Evolutionary conservation across 345 rosid species (phyloP).

Genomic region (Microthlaspi erraticum): DNA sequence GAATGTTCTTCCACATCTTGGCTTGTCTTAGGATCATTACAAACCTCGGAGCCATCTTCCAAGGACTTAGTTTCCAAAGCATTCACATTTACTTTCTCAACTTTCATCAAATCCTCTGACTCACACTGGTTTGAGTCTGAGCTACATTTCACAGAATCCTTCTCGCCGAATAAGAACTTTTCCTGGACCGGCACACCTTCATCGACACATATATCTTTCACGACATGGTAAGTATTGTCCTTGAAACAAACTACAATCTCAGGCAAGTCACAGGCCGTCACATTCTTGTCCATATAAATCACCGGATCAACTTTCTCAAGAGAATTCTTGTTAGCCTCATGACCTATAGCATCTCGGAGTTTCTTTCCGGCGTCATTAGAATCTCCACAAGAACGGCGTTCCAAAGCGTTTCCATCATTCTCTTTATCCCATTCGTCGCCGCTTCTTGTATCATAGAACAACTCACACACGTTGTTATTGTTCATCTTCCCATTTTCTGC

Average conservation of each 20-base stretch:
- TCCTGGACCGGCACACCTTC: constrained; percentile 66
- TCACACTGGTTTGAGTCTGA: constrained; percentile 31
- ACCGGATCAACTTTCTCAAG: constrained; percentile 47
- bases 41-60: constrained; percentile 31
- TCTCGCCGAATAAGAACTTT: constrained; percentile 57
- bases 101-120: constrained; percentile 30
- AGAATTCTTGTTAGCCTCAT: constrained; percentile 38
- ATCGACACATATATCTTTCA: constrained; percentile 83
- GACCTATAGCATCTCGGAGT: not conserved
- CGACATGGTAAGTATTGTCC: constrained; percentile 56
- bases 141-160: constrained; percentile 43
- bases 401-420: constrained; percentile 10
- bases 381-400: constrained; percentile 18
- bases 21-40: constrained; percentile 20
- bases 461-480: constrained; percentile 13
- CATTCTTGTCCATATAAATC: constrained; percentile 62
- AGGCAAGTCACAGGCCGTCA: constrained; percentile 58
- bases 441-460: constrained; percentile 43
- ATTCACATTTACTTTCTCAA: constrained; percentile 6
- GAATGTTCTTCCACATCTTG: constrained; percentile 38
- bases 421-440: constrained; percentile 41
- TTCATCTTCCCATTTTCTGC: constrained; percentile 37
- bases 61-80: constrained; percentile 28
- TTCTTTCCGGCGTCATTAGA: constrained; percentile 6
- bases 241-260: constrained; percentile 75